These are phyloP conservation scores for Scenedesmus sp. DNA, from an alignment of 163 green algal genomes.

Conservation along the genomic window DNA sequence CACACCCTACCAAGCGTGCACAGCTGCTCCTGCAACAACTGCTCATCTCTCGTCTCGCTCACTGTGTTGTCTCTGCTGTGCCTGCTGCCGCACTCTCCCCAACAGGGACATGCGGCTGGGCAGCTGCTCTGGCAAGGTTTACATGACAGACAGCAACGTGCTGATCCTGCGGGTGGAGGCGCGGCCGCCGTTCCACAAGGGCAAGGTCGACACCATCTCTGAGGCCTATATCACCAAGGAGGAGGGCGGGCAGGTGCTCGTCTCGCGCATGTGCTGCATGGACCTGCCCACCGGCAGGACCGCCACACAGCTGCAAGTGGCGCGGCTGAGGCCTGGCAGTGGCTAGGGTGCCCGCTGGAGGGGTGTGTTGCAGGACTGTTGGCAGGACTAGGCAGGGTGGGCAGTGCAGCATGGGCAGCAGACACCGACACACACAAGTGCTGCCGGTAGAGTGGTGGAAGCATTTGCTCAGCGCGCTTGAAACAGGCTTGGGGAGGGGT, in stretches of 20 bases:
- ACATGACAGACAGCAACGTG: conserved; percentile 2
- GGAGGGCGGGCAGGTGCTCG: conserved; percentile 1
- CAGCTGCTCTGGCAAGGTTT: not conserved
- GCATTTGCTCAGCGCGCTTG: not conserved
- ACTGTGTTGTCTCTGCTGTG: not conserved
- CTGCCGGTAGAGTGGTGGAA: not conserved
- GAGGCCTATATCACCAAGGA: not conserved
- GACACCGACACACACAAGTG: not conserved
- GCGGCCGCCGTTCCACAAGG: not conserved
- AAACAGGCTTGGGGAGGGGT: not conserved
- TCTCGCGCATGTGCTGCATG: conserved; percentile 11
- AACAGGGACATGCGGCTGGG: conserved; percentile 15
- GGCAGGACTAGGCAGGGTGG: not conserved
- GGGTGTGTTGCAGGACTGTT: not conserved
- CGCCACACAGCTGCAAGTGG: not conserved
- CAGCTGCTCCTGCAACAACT: not conserved
- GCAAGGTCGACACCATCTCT: not conserved
- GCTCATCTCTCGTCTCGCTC: not conserved
- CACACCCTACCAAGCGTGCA: too few relatives aligned
- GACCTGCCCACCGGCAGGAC: not conserved
- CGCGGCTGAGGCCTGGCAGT: not conserved
- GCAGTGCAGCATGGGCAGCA: not conserved
- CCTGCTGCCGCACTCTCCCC: not conserved
- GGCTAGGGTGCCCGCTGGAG: not conserved
- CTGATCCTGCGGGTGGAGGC: not conserved